Percentiles rank a stretch among this genome's conserved stretches.
These are phyloP conservation scores for Gaeumannomyces tritici DNA, from an alignment of 2,329 filamentous ascomycete genomes.

Conservation along the genomic window DNA sequence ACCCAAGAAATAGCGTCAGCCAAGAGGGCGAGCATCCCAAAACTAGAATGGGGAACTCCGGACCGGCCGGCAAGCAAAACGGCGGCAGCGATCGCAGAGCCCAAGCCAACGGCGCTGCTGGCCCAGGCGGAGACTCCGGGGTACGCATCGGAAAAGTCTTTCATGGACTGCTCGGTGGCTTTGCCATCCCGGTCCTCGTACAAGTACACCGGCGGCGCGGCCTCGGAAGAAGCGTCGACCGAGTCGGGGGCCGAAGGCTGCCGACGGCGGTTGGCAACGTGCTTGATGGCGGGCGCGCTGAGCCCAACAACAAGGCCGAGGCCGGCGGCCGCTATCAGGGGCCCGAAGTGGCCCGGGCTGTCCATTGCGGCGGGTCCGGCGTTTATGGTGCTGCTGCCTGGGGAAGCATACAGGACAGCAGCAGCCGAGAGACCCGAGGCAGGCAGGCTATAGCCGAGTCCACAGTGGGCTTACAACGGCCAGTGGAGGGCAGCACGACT, in stretches of 20 bases:
- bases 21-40: constrained; percentile 9
- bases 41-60: not conserved
- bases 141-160: constrained; percentile 17
- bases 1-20: constrained; percentile 15
- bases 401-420: not conserved
- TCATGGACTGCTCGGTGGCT: constrained; percentile 21
- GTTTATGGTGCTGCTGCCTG: not conserved
- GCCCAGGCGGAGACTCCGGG: constrained; percentile 16
- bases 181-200: constrained; percentile 21
- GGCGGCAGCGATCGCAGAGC: constrained; percentile 13
- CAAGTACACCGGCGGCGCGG: constrained; percentile 7
- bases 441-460: not conserved
- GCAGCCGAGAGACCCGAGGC: not conserved
- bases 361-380: not conserved
- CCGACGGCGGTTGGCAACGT: constrained; percentile 7
- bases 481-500: not conserved
- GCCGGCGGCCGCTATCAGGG: constrained; percentile 4
- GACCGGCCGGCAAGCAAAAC: constrained; percentile 8
- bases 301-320: constrained; percentile 9
- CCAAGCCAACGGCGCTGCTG: constrained; percentile 15
- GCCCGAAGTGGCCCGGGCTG: not conserved
- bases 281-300: constrained; percentile 11
- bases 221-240: constrained; percentile 5
- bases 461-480: not conserved
- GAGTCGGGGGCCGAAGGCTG: not conserved